Evolutionary conservation across 1,284 basidiomycete species (phyloP).

Genomic region (Trichosporon coremiiforme): DNA sequence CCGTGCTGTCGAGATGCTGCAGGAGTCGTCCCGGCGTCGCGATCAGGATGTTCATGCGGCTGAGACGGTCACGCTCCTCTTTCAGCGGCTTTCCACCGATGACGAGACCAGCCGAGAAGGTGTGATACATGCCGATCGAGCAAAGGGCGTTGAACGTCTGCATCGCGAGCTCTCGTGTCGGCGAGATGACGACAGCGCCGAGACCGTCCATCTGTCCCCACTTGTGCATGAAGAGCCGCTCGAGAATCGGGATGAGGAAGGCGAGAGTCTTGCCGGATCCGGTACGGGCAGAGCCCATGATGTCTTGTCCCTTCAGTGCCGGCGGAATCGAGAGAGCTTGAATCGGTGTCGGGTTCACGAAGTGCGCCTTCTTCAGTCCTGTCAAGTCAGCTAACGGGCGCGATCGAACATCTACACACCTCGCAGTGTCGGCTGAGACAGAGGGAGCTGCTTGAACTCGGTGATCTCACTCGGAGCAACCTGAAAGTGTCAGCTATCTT

Average conservation of each 20-base stretch:
- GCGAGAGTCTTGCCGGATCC: slow-evolving; percentile 83
- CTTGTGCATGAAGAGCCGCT: slow-evolving; percentile 70
- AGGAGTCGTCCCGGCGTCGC: slow-evolving; percentile 92
- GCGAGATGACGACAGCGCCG: slow-evolving; percentile 90
- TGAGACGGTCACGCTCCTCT: slow-evolving; percentile 83
- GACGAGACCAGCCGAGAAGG: slow-evolving; percentile 90
- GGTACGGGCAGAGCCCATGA: slow-evolving; percentile 76
- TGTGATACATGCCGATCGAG: slow-evolving; percentile 85
- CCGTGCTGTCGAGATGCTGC: slow-evolving; percentile 98
- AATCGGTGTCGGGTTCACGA: slow-evolving; percentile 83
- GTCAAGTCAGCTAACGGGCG: slow-evolving; percentile 6
- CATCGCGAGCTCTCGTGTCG: slow-evolving; percentile 91
- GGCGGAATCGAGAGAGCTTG: slow-evolving; percentile 67
- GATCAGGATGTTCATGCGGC: slow-evolving; percentile 95
- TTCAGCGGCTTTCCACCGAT: slow-evolving; percentile 97
- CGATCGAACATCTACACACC: too few species aligned
- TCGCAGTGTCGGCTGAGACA: slow-evolving; percentile 51
- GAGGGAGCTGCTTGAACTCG: slow-evolving; percentile 55
- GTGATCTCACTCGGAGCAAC: slow-evolving; percentile 39
- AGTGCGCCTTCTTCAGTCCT: slow-evolving; percentile 84
- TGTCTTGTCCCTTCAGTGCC: slow-evolving; percentile 68
- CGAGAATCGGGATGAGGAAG: slow-evolving; percentile 75
- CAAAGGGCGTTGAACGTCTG: slow-evolving; percentile 96
- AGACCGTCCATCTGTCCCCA: slow-evolving; percentile 83
- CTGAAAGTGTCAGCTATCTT: not conserved